These are phyloP conservation scores for Epichloe sibirici DNA, from an alignment of 2,329 filamentous ascomycete species.

Conservation along the genomic window DNA sequence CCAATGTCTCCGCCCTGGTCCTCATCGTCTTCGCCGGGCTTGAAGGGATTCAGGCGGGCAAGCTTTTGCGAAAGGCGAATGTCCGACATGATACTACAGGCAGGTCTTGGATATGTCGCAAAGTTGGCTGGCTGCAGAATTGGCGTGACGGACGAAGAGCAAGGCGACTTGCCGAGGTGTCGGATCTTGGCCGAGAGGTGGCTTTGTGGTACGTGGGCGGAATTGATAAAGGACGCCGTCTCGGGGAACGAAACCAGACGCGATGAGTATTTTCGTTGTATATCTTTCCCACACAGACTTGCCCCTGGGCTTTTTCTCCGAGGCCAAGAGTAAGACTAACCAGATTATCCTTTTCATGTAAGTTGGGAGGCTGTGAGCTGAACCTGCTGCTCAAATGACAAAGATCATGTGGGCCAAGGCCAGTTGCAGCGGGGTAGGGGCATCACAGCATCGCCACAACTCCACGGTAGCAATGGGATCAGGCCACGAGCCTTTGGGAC, in stretches of 20 bases:
- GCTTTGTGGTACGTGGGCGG: no score
- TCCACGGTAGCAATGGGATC: background rate
- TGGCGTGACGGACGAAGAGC: no score
- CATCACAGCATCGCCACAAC: conserved; percentile 11
- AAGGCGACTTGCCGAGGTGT: no score
- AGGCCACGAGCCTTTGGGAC: background rate
- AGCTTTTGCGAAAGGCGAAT: conserved; percentile 16
- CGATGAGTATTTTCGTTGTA: background rate
- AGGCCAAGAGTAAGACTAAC: background rate
- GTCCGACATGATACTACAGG: conserved; percentile 11
- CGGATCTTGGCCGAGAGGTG: no score
- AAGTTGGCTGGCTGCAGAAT: no score
- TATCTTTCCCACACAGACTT: background rate
- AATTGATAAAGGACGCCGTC: no score
- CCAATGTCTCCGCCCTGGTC: conserved; percentile 22
- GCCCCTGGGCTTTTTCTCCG: no score
- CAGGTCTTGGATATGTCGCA: background rate
- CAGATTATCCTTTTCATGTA: background rate
- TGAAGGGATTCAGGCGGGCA: conserved; percentile 20
- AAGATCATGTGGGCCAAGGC: background rate
- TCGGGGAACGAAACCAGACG: no score
- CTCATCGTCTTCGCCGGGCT: conserved; percentile 18
- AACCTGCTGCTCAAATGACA: background rate
- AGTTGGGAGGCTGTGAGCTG: background rate
- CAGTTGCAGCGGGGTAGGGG: background rate